Conservation (phyloP, 129 eudicot genomes). For the Flaveria robusta region DNA sequence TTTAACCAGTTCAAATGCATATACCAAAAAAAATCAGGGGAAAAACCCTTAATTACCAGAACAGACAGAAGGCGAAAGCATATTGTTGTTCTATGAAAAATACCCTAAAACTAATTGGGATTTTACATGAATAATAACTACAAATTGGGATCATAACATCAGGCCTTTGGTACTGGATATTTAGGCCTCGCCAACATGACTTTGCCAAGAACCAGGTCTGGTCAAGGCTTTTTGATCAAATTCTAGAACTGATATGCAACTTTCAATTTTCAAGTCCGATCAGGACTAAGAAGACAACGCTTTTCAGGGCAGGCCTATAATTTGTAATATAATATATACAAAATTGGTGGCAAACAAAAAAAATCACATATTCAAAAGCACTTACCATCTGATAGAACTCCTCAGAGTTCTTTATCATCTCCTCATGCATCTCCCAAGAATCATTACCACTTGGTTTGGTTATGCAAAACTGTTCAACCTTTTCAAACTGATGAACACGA, state of each 20-base stretch:
- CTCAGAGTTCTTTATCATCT: conserved; percentile 90
- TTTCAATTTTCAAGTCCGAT: background rate
- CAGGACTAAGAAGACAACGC: background rate
- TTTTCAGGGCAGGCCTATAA: background rate
- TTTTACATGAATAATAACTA: background rate
- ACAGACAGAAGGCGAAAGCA: background rate
- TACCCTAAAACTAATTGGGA: background rate
- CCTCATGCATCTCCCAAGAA: conserved; percentile 95
- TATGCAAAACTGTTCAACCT: conserved; percentile 85
- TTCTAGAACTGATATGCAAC: background rate
- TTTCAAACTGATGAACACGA: conserved; percentile 96
- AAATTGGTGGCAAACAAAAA: background rate
- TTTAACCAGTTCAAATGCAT: background rate
- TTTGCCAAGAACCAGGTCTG: background rate
- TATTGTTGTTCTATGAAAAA: background rate
- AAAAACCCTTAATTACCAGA: background rate
- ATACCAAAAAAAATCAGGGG: background rate
- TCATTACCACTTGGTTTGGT: conserved; percentile 78
- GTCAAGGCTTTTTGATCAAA: background rate
- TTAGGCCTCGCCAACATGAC: background rate
- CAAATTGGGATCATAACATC: background rate
- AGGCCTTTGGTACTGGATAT: background rate
- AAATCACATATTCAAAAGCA: background rate
- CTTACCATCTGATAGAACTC: conserved; percentile 80
- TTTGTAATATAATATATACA: background rate